Evolutionary conservation across 2,329 filamentous ascomycete species (phyloP).

Genomic region (Cercospora sp.): DNA sequence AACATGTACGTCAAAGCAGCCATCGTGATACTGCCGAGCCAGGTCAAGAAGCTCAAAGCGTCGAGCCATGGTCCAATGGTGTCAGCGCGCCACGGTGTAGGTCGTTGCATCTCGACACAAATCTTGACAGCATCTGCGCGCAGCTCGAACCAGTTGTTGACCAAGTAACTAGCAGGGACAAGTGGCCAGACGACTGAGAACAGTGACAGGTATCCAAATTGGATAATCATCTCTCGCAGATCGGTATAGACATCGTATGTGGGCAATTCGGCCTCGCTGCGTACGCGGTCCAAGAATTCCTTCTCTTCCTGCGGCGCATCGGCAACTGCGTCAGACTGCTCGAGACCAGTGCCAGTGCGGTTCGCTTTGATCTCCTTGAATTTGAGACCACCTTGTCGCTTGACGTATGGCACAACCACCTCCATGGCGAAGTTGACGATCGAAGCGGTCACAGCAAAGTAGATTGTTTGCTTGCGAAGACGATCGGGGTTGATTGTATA

Average conservation of each 20-base stretch:
- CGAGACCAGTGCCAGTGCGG: slow-evolving; percentile 49
- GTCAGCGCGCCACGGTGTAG: slow-evolving; percentile 85
- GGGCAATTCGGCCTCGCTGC: slow-evolving; percentile 77
- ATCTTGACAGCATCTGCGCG: slow-evolving; percentile 94
- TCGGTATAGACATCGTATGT: slow-evolving; percentile 88
- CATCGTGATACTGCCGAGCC: slow-evolving; percentile 86
- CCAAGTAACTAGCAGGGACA: slow-evolving; percentile 81
- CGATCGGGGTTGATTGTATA: slow-evolving; percentile 83
- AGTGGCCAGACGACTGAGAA: slow-evolving; percentile 95
- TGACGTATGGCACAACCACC: slow-evolving; percentile 79
- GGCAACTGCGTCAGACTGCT: slow-evolving; percentile 40
- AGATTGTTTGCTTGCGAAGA: slow-evolving; percentile 88
- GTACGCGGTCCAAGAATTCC: slow-evolving; percentile 75
- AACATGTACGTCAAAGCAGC: slow-evolving; percentile 90
- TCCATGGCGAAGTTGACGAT: slow-evolving; percentile 85
- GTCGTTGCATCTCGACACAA: slow-evolving; percentile 81
- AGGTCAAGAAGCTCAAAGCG: slow-evolving; percentile 83
- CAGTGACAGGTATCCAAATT: slow-evolving; percentile 80
- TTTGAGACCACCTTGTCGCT: slow-evolving; percentile 74
- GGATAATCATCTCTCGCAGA: slow-evolving; percentile 87
- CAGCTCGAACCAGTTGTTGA: slow-evolving; percentile 96
- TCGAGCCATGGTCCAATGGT: slow-evolving; percentile 93
- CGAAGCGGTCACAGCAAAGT: slow-evolving; percentile 92
- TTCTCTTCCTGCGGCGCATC: slow-evolving; percentile 76
- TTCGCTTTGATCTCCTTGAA: slow-evolving; percentile 73